Evolutionary conservation across 2,329 filamentous ascomycete species (phyloP).

Genomic region (Rhytidhysteron rufulum): DNA sequence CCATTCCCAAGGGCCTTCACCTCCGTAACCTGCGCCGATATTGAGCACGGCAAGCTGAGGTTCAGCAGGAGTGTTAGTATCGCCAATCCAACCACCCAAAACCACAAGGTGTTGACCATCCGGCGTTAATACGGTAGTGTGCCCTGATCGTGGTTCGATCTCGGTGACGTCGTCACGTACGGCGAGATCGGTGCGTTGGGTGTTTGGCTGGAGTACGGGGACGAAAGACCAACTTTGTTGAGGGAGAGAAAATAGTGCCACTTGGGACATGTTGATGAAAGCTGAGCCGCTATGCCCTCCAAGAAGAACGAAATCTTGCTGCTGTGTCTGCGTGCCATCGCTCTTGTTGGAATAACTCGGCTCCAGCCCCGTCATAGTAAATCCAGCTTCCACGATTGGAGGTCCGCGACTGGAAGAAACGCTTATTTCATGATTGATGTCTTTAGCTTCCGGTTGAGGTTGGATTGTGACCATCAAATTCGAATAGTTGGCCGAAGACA

Average conservation of each 20-base stretch:
- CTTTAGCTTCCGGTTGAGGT: conserved; percentile 39
- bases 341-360: conserved; percentile 67
- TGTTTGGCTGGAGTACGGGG: conserved; percentile 51
- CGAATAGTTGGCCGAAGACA: conserved; percentile 70
- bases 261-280: conserved; percentile 92
- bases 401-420: conserved; percentile 54
- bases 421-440: conserved; percentile 43
- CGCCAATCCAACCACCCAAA: conserved; percentile 89
- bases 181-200: conserved; percentile 54
- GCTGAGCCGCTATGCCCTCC: conserved; percentile 80
- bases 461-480: conserved; percentile 71
- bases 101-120: conserved; percentile 77
- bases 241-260: conserved; percentile 81
- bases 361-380: conserved; percentile 71
- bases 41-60: conserved; percentile 78
- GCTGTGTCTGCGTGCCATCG: conserved; percentile 60
- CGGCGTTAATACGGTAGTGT: conserved; percentile 75
- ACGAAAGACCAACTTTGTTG: conserved; percentile 85
- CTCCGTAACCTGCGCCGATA: conserved; percentile 69
- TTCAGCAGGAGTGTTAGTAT: conserved; percentile 68
- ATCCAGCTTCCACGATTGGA: conserved; percentile 80
- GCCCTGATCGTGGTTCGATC: conserved; percentile 81
- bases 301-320: conserved; percentile 74
- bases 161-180: conserved; percentile 42
- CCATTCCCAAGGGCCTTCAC: conserved; percentile 64